phyloP scores from a whole-genome alignment of 2,329 filamentous ascomycete species.

The Aspergillus viridinutans region DNA sequence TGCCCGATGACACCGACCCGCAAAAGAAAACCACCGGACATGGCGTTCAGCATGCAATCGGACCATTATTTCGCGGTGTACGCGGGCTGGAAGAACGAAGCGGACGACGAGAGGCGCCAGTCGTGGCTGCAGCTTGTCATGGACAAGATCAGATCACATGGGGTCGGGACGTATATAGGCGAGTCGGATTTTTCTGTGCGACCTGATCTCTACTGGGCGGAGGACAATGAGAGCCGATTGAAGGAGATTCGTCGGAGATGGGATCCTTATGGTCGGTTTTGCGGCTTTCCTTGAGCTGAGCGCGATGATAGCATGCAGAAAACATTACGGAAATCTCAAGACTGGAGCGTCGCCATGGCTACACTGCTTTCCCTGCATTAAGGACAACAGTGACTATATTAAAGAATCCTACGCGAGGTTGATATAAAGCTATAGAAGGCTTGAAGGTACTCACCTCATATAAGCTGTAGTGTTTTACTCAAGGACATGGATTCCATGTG shows the following conservation, averaged over 20 bases:
- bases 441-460: no score
- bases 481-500: no score
- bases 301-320: no score
- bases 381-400: no score
- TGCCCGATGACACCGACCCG: constrained; percentile 22
- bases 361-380: no score
- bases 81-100: constrained; percentile 41
- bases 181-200: neutral
- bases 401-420: no score
- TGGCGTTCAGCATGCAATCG: constrained; percentile 51
- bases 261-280: neutral
- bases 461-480: no score
- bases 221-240: neutral
- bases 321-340: no score
- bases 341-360: no score
- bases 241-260: neutral
- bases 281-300: neutral
- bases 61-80: constrained; percentile 54
- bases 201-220: neutral
- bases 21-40: constrained; percentile 37
- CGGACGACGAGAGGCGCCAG: neutral
- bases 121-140: neutral
- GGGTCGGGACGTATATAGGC: neutral
- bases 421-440: no score
- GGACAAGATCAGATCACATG: neutral